Evolutionary conservation across 495 filamentous ascomycete species (phyloP), one percentile per base, ranked within the genome.

Genomic region (Podospora tetraspora): DNA sequence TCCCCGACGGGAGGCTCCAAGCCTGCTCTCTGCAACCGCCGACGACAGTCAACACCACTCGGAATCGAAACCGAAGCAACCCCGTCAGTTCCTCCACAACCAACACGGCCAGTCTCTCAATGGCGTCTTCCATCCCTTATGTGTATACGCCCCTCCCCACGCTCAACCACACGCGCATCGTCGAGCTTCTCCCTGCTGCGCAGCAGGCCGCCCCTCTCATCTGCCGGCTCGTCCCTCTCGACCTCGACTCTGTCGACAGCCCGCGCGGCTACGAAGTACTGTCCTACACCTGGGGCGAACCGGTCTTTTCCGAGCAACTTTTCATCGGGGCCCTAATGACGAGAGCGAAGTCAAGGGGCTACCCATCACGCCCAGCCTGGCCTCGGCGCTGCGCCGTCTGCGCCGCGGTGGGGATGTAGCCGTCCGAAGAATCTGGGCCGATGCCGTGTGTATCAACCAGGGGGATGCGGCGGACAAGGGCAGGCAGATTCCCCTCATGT

Each of bases 361-460:
- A 32, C 13, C 12, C 27, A 23, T 43, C 13, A 16, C 22, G 8
- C 61, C 61, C 8, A 30, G 27, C 13, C 43, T 56, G 21, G 21
- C 43, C n/a, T 64, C 19, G 19, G 43, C 43, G 16, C 43, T 56
- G 13, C 62, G 34, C 34, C 37, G 43, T 12, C 3, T 23, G 56
- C 22, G n/a, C 30, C 16, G 43, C 43, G 19, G 16, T 0, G n/a
- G n/a, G n/a, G 9, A 23, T 16, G n/a, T 25, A 1, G 24, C 43
- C 8, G 62, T 32, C 2, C 43, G 32, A 9, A 13, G 13, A 3
- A 64, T 64, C 16, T 64, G 62, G 62, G 62, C 62, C 12, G 62
- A 34, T 3, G 62, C 62, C 4, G 32, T 62, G n/a, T 62, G 61
- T 8, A 62, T 72, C 59, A 66, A 70, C 22, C 61, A 62, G 9